phyloP scores from a whole-genome alignment of 2,329 filamentous ascomycete species.

The Zasmidium angulare region DNA sequence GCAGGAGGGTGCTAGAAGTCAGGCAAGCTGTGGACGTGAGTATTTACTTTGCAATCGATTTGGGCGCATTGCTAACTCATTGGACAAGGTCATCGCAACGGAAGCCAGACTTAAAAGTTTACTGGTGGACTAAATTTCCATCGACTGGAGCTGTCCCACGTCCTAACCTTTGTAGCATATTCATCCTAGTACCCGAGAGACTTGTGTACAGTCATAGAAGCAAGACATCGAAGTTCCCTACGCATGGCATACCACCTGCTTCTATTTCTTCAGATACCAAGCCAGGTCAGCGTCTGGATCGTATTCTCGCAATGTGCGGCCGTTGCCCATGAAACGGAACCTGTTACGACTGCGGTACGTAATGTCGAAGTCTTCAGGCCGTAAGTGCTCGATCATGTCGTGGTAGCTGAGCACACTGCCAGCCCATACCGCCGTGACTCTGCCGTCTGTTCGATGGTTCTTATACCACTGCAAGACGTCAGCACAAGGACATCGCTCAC shows the following conservation, averaged over 20 bases:
- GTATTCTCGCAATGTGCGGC: slow-evolving; percentile 39
- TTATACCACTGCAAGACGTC: slow-evolving; percentile 27
- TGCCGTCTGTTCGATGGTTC: slow-evolving; percentile 29
- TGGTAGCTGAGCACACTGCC: slow-evolving; percentile 29
- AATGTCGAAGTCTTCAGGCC: slow-evolving; percentile 52
- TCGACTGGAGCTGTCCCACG: background rate
- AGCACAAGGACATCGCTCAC: too few relatives aligned
- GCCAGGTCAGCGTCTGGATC: slow-evolving; percentile 27
- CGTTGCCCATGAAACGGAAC: slow-evolving; percentile 52
- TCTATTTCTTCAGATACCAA: slow-evolving; percentile 26
- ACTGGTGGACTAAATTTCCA: slow-evolving; percentile 65
- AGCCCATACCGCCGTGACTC: slow-evolving; percentile 35
- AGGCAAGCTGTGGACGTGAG: slow-evolving; percentile 93
- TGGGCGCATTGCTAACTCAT: background rate
- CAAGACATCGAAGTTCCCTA: slow-evolving; percentile 1
- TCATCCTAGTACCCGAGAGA: slow-evolving; percentile 2
- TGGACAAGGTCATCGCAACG: slow-evolving; percentile 73
- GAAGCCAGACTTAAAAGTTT: slow-evolving; percentile 88
- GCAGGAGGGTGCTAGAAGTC: slow-evolving; percentile 89
- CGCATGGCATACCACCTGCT: background rate
- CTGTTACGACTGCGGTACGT: slow-evolving; percentile 46
- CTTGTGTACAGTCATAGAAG: slow-evolving; percentile 22
- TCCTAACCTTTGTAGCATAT: slow-evolving; percentile 18
- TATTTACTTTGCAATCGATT: too few relatives aligned
- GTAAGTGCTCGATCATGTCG: slow-evolving; percentile 39